Evolutionary conservation across 345 rosid genomes (phyloP).

Genomic region (Bruguiera sexangula): DNA sequence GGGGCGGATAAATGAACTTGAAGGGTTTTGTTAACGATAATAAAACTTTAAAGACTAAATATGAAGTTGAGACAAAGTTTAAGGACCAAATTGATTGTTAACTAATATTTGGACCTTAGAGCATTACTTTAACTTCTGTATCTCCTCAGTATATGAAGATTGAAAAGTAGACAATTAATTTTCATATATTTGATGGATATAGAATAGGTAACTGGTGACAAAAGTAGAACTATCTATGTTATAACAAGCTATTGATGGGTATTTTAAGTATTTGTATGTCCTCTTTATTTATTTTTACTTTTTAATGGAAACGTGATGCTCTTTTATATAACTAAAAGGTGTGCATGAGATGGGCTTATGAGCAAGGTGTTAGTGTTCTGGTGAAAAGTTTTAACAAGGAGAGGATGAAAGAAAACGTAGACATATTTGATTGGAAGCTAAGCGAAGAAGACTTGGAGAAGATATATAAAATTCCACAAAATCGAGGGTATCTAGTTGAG

Average conservation of each 20-base stretch:
- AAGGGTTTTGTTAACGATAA: too few species aligned
- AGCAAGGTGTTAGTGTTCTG: constrained; percentile 31
- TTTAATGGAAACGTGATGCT: background rate
- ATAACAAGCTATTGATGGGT: background rate
- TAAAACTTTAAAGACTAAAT: too few species aligned
- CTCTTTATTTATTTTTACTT: background rate
- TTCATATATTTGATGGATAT: too few species aligned
- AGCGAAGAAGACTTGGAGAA: constrained; percentile 21
- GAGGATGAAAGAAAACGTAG: constrained; percentile 27
- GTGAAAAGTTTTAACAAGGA: constrained; percentile 35
- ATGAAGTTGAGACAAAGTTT: too few species aligned
- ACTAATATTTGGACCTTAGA: too few species aligned
- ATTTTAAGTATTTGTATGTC: background rate
- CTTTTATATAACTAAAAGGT: constrained; percentile 10
- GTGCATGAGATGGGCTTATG: constrained; percentile 35
- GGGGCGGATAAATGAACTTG: too few species aligned
- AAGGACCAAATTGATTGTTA: too few species aligned
- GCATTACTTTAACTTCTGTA: too few species aligned
- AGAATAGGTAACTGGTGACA: background rate
- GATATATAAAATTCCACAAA: constrained; percentile 27
- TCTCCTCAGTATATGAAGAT: too few species aligned
- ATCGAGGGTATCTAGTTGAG: background rate
- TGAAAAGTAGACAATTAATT: too few species aligned
- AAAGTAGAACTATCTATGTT: background rate
- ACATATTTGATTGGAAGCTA: constrained; percentile 33